Evolutionary conservation across 208 protist genomes (phyloP), one percentile per base, ranked within the genome.

Genomic region (Wallacemonas collosoma): DNA sequence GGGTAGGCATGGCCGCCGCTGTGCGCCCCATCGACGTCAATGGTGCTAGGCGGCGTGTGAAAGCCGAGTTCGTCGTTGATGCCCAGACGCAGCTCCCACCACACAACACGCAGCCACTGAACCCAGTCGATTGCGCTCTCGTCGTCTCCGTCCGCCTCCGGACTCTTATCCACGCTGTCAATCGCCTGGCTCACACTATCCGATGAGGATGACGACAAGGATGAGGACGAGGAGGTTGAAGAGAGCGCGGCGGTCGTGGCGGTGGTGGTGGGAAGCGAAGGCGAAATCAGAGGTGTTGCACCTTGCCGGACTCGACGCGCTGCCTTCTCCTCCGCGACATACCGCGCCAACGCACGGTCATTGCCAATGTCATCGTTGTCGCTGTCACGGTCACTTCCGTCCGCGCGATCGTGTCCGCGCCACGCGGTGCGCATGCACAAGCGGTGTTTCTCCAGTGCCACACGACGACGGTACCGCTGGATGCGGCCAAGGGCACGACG

Each of bases 401-500:
- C 26, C 26, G 26, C 26, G 26, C 26, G 26, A 26, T 26, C 26
- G 26, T 26, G 26, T 26, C 26, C 26, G 0, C 26, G 26, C 26
- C 26, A 26, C 26, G 26, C 67, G 26, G 43, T 62, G 50, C 67
- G 41, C 14, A n/a, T 35, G 44, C 35, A 41, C 38, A 65, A 41
- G 3, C 60, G 60, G 12, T 17, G 60, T 41, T 65, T 65, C 51
- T 80, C 76, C 2, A 39, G 26, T 5, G 41, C 2, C 12, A 81
- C 58, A 1, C 68, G 65, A 3, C 48, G 8, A 15, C 61, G 62
- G 50, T 75, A 82, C 1, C n/a, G 62, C 2, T 8, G 6, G 47
- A 86, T 85, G 12, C 76, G 79, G 48, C 51, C 61, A 55, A 90
- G 72, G 11, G 85, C 85, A 50, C 75, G 72, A 36, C 43, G 61